Evolutionary conservation across 192 early-diverging fungal genomes (phyloP), one percentile per base, ranked within the genome.

Genomic region (Coemansia sp.): DNA sequence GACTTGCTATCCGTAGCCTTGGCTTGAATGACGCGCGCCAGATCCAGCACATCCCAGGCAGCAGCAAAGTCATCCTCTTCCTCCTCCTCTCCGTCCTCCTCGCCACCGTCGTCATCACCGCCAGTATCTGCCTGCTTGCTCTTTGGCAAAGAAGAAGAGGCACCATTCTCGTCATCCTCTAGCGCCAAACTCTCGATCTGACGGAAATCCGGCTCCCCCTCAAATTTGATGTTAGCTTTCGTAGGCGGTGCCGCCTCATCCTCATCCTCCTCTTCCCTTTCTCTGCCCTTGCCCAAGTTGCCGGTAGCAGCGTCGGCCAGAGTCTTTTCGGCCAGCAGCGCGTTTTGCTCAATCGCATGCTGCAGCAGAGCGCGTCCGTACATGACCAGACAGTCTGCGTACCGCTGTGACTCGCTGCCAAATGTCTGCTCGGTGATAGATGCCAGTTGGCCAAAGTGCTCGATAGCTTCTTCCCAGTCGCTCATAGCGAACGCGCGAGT

Each of bases 41-140:
- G 65, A 61, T 94, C 93, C 45, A 97, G 80, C 14, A 91, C 87
- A 43, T 94, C 89, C 93, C 93, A 95, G 1, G 95, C 95, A 7
- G 90, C 78, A 20, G 86, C 73, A 73, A 83, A 83, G 68, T 94
- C 91, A 53, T 91, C 91, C 11, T 76, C 74, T 7, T 76, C 73
- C 6, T 81, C 84, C 24, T 68, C 80, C 0, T 67, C 85, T 2
- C 76, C 86, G 0, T 74, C 79, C 2, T 79, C 85, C 1, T 76
- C 84, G 0, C 76, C 65, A n/a, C 68, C 77, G 1, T 73, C 84
- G 14, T 17, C 53, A 3, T 43, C 64, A 8, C 27, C 65, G 0
- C 46, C 67, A 11, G 14, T 35, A 6, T 65, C 68, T 31, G 70
- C 65, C 22, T 79, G 75, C 22, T 89, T 85, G 14, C 77, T 87